phyloP scores from a whole-genome alignment of 2,329 filamentous ascomycete species.

The Neofusicoccum laricinum region DNA sequence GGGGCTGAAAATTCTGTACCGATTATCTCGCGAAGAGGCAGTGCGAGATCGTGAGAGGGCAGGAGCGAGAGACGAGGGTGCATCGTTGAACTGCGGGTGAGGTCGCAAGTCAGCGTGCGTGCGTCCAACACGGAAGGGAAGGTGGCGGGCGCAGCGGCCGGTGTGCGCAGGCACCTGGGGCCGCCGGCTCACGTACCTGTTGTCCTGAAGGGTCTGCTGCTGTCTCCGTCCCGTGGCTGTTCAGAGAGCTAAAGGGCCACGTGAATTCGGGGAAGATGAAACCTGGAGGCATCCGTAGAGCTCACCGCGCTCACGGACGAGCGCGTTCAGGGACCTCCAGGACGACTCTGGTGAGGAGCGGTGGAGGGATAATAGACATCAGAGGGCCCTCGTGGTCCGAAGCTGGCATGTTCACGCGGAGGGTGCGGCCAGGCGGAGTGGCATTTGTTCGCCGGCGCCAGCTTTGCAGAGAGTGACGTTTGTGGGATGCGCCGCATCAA shows the following conservation, averaged over 20 bases:
- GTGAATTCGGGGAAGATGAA: background rate
- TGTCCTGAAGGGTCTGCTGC: background rate
- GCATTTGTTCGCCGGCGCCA: background rate
- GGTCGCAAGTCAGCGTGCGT: background rate
- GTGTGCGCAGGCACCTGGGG: background rate
- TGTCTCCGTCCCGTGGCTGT: background rate
- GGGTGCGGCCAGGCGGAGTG: background rate
- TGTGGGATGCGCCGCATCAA: constrained; percentile 6
- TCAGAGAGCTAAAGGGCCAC: background rate
- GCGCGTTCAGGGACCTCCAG: background rate
- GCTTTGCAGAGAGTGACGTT: constrained; percentile 11
- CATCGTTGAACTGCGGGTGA: background rate
- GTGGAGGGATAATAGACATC: background rate
- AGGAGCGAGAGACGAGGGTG: background rate
- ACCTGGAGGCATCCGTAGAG: background rate
- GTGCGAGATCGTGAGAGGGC: background rate
- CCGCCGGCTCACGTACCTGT: background rate
- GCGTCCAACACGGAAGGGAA: background rate
- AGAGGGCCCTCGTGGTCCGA: background rate
- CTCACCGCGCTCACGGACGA: background rate
- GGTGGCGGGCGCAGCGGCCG: background rate
- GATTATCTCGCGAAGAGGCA: background rate
- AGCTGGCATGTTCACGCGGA: background rate
- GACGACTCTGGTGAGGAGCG: background rate
- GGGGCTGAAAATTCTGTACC: background rate